Evolutionary conservation across 495 filamentous ascomycete genomes (phyloP), one percentile per base, ranked within the genome.

Genomic region (Lasiosphaeria miniovina): DNA sequence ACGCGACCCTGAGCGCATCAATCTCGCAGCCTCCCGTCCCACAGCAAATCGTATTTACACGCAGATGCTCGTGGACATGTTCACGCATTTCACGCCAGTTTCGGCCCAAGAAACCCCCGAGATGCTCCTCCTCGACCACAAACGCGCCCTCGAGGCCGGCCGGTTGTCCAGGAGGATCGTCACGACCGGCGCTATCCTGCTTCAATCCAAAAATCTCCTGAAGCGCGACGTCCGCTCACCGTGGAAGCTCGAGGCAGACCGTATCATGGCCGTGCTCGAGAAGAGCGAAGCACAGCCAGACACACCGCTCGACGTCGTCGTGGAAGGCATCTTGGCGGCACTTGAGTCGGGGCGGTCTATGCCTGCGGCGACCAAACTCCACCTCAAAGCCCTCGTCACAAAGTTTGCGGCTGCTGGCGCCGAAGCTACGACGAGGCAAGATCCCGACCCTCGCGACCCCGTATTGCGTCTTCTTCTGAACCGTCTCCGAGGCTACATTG

Each of bases 121-220:
- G 68, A 97, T 93, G 6, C 82, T 98, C 4, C 81, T 83, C 17
- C 85, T 98, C 8, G 94, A 98, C 65, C 72, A 77, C 49, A 83
- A 84, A 48, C 89, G 95, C 31, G 78, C 93, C 36, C 71, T 75
- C 32, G 80, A 82, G 35, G 78, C 91, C 43, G 89, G 92, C 34
- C 76, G 78, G 6, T 80, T 87, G 36, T 82, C 86, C 9, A 84
- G 93, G 57, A 85, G 86, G 49, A 87, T 94, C 62, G 84, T 92
- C 31, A 89, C 90, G 17, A 84, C 91, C 7, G 82, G 80, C 3
- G 90, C 90, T 15, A 92, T 98, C 56, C 79, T 96, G 6, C 73
- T 98, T 36, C 95, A 95, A 1, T 91, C 90, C 64, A 98, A 98
- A 79, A 98, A 96, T 68, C 80, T 97, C 10, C 86, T 98, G 49